Percentiles rank a stretch among this genome's conserved stretches.
Conservation (phyloP, 441 rosid genomes). For the Populus hybrid region DNA sequence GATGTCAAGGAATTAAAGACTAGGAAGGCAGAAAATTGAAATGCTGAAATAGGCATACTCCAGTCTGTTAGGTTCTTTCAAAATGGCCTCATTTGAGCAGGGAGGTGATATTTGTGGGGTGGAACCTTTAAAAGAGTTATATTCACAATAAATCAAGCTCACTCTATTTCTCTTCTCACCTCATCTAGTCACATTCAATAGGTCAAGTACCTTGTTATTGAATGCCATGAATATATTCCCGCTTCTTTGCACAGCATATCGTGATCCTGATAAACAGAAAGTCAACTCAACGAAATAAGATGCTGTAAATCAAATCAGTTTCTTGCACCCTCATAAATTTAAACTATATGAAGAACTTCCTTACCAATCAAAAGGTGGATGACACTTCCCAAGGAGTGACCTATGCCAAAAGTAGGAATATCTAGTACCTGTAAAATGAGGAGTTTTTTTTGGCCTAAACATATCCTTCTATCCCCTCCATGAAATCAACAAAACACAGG, state of each 20-base stretch:
- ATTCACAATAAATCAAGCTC: conserved; percentile 1
- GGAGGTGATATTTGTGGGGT: not conserved
- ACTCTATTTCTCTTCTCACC: not conserved
- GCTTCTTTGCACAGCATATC: conserved; percentile 88
- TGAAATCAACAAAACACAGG: not conserved
- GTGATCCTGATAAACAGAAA: conserved; percentile 58
- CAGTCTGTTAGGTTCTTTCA: not conserved
- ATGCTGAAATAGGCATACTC: not conserved
- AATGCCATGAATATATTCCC: conserved; percentile 90
- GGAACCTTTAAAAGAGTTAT: not conserved
- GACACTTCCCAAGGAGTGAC: conserved; percentile 93
- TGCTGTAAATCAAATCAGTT: conserved; percentile 15
- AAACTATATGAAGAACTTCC: conserved; percentile 6
- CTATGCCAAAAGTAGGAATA: conserved; percentile 91
- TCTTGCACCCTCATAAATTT: conserved; percentile 3
- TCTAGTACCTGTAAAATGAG: conserved; percentile 58
- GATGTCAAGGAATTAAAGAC: not conserved
- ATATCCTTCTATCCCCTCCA: not conserved
- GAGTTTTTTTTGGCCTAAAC: conserved; percentile 9
- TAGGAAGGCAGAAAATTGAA: not conserved
- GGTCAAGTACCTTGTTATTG: conserved; percentile 78
- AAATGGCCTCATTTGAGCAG: conserved; percentile 7
- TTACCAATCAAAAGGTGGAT: conserved; percentile 96
- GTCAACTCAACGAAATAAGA: conserved; percentile 22
- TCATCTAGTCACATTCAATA: conserved; percentile 4